Evolutionary conservation across 73 alveolate species (phyloP), one percentile per base, ranked within the genome.

Genomic region (Paramecium caudatum): DNA sequence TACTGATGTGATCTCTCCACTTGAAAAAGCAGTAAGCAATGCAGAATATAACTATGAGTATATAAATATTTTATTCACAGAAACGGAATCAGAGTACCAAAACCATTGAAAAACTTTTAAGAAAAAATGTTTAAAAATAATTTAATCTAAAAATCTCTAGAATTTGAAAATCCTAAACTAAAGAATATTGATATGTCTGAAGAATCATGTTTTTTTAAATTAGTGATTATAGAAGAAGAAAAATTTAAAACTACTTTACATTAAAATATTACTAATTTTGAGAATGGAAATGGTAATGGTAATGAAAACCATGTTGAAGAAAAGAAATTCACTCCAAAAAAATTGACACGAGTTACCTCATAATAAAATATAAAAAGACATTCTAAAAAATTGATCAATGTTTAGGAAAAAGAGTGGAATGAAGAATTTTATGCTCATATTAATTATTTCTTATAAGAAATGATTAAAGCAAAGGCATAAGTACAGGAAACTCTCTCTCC

Each of bases 1-100:
- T 61, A 27, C 70, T 9, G 92, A 84, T 12, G 46, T 34, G 19
- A 21, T 43, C 17, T 84, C 92, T 3, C 50, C 68, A 10, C 23
- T 84, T 61, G 92, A 84, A 30, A 84, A 36, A 9, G 45, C 63
- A 19, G 49, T 84, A 33, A 6, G 46, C 25, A 25, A 84, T 21
- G 92, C 92, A 2, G 30, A 84, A 17, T 39, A 84, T 15, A 69
- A 69, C 25, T 69, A 69, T 43, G 86, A 69, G 86, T 69, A 69
- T 62, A 5, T 27, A 30, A 39, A 34, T 69, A 36, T 34, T 74
- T 34, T 36, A 23, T 34, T 15, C 13, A 13, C 23, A 69, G 86
- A 15, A 15, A 21, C 16, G 48, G 48, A 30, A 69, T 17, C 4
- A 30, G 63, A 69, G 45, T 69, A 15, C 86, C 86, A 36, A 69